Evolutionary conservation across 2,329 filamentous ascomycete species (phyloP), one percentile per base, ranked within the genome.

Genomic region (Geoglossum cookeanum): DNA sequence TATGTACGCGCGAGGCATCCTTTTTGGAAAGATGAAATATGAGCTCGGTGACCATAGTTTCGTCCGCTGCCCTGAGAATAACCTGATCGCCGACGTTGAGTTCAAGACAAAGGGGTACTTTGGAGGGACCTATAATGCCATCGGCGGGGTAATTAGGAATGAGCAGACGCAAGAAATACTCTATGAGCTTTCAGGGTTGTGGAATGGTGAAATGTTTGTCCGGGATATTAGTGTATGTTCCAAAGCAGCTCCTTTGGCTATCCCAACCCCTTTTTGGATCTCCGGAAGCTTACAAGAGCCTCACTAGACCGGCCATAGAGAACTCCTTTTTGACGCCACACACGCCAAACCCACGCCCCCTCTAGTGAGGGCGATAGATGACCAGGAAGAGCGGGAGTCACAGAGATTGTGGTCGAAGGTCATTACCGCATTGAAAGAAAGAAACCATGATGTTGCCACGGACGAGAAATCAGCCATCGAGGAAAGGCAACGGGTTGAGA

Each of bases 11-110:
- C 81, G 92, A 60, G 91, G 92, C 39, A 97, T 98, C 59, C 75
- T 98, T 7, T 96, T 98, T 65, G 92, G 92, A 53, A 97, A 96
- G 70, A 97, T 98, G 92, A 97, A 96, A 70, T 98, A 97, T 70
- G 92, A 98, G 73, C 80, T 98, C 6, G 92, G 91, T 61, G 91
- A 97, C 68, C 90, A 95, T 72, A 95, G 90, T 68, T 87, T 89
- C 64, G 87, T 98, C 22, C 80, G 84, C 62, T 97, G 92, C 68
- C 88, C 91, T 0, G 91, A 97, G 68, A 79, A 88, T 17, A 84
- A 89, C 58, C 76, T 98, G 17, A 79, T 82, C 30, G 91, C 89
- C 59, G 91, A 98, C 67, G 82, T 98, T 60, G 92, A 98, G 63
- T 98, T 98, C 78, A 97, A 97, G 74, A 94, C 88, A 56, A 97